Evolutionary conservation across 2,329 filamentous ascomycete genomes (phyloP).

Genomic region (Fusarium goolgardi): DNA sequence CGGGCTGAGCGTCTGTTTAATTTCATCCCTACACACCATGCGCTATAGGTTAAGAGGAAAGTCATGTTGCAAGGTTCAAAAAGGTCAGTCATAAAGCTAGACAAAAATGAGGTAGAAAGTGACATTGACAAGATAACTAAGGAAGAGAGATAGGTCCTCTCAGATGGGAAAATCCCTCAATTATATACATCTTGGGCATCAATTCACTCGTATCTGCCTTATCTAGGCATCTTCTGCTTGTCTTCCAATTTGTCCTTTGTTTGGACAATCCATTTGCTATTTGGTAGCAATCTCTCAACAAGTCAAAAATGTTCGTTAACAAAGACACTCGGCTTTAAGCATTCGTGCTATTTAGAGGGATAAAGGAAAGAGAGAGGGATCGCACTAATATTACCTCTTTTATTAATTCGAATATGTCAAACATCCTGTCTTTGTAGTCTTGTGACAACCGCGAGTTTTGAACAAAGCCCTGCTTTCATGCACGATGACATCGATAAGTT

Average conservation of each 20-base stretch:
- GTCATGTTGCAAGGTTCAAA: too few species aligned
- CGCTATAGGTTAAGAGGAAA: conserved; percentile 12
- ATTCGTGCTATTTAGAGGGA: background rate
- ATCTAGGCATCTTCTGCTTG: too few species aligned
- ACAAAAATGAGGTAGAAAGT: too few species aligned
- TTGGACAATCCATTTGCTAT: too few species aligned
- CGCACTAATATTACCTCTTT: background rate
- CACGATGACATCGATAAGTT: conserved; percentile 30
- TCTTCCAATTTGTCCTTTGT: too few species aligned
- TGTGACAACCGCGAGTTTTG: conserved; percentile 6
- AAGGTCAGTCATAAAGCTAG: too few species aligned
- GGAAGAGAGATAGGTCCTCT: too few species aligned
- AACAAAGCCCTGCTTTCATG: conserved; percentile 33
- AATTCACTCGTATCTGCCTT: too few species aligned
- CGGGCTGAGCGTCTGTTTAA: background rate
- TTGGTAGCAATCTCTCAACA: too few species aligned
- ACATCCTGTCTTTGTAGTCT: background rate
- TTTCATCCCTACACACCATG: background rate
- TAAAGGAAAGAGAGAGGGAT: rapidly evolving
- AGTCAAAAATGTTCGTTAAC: background rate
- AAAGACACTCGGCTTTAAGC: background rate
- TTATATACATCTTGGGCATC: too few species aligned
- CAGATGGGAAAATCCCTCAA: too few species aligned
- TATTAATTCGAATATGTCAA: background rate
- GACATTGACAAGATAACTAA: too few species aligned